Percentiles rank a stretch among this genome's conserved stretches.
These are phyloP conservation scores for Fistulifera pelliculosa DNA, from an alignment of 108 stramenopile genomes.

Conservation along the genomic window DNA sequence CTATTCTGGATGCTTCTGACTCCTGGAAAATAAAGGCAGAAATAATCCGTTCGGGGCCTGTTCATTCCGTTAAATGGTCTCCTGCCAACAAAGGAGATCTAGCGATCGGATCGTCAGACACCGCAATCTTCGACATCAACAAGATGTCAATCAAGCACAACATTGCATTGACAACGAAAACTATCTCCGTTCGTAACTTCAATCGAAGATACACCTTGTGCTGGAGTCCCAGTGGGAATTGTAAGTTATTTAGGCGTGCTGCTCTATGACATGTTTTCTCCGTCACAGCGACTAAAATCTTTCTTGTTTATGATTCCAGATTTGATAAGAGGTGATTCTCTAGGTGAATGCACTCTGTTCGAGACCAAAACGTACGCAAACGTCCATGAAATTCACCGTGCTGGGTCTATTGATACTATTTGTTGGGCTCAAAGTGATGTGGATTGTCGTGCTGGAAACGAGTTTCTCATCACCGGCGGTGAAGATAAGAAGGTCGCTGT, in stretches of 20 bases:
- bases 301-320: too few species aligned
- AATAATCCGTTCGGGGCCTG: conserved; percentile 9
- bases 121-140: conserved; percentile 15
- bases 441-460: conserved; percentile 2
- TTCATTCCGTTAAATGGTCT: conserved; percentile 30
- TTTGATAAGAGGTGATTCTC: not conserved
- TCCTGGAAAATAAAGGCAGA: conserved; percentile 20
- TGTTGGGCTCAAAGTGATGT: conserved; percentile 22
- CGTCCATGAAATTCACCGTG: conserved; percentile 29
- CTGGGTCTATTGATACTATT: conserved; percentile 10
- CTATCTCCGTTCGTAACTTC: not conserved
- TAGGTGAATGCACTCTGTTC: conserved; percentile 18
- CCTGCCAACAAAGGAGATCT: conserved; percentile 14
- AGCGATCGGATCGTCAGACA: conserved; percentile 29
- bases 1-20: conserved; percentile 14
- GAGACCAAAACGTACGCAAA: conserved; percentile 33
- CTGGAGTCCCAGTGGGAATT: not conserved
- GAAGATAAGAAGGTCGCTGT: conserved; percentile 20
- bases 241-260: not conserved
- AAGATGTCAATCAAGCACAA: not conserved
- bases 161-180: not conserved
- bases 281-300: too few species aligned
- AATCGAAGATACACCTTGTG: not conserved
- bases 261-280: too few species aligned
- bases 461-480: conserved; percentile 32